Conservation (phyloP, 768 basidiomycete genomes). For the Serendipita vermifera region DNA sequence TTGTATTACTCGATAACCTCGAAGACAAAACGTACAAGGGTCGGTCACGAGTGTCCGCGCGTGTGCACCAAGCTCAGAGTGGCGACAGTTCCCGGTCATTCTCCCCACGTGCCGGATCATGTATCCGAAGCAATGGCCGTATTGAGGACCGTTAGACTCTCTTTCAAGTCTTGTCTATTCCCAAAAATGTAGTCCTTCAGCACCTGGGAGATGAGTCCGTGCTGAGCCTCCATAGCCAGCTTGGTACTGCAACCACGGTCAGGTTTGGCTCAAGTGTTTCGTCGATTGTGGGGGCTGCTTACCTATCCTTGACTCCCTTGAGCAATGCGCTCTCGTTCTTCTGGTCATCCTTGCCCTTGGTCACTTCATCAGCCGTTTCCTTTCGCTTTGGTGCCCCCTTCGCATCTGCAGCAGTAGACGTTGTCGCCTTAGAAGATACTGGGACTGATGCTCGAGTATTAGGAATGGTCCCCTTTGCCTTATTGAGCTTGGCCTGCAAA, state of each 20-base stretch:
- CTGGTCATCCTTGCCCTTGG: conserved; percentile 41
- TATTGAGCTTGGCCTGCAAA: conserved; percentile 76
- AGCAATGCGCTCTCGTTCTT: conserved; percentile 81
- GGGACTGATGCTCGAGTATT: conserved; percentile 42
- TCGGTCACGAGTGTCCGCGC: no score
- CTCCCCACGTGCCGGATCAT: no score
- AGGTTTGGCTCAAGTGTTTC: neutral
- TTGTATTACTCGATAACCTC: no score
- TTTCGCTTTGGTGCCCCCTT: conserved; percentile 32
- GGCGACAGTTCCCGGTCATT: no score
- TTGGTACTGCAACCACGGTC: conserved; percentile 44
- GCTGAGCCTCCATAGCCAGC: conserved; percentile 82
- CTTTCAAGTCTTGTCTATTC: neutral
- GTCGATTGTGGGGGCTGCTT: conserved; percentile 15
- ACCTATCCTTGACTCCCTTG: conserved; percentile 91
- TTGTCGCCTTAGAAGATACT: conserved; percentile 25
- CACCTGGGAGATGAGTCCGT: conserved; percentile 85
- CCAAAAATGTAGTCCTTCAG: conserved; percentile 81
- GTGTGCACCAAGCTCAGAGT: no score
- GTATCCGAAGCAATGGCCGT: neutral
- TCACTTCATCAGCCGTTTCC: conserved; percentile 15
- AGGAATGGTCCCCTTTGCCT: conserved; percentile 46
- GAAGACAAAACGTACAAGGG: no score
- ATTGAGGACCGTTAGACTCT: conserved; percentile 4
- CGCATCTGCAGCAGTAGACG: conserved; percentile 26